These are phyloP conservation scores for Clarireedia paspali DNA, from an alignment of 2,329 filamentous ascomycete species.

Conservation along the genomic window DNA sequence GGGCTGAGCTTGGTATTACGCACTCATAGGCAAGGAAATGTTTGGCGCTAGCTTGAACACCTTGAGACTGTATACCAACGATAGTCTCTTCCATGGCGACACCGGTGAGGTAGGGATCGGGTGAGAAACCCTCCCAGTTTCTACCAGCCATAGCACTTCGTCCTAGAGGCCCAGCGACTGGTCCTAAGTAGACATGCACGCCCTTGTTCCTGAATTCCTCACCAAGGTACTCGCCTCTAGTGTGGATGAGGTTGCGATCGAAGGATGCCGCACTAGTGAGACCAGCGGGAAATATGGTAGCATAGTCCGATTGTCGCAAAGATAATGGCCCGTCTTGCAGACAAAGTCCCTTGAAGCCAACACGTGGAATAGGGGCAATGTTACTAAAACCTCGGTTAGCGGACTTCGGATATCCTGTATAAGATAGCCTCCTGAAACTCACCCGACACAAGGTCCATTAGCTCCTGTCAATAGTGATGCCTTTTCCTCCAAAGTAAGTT, in stretches of 20 bases:
- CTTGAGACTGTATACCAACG: slow-evolving; percentile 28
- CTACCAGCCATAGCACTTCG: slow-evolving; percentile 39
- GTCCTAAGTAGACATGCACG: slow-evolving; percentile 59
- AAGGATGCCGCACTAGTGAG: slow-evolving; percentile 61
- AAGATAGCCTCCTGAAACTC: neutral
- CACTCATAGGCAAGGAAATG: slow-evolving; percentile 41
- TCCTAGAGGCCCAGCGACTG: slow-evolving; percentile 41
- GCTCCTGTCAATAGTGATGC: slow-evolving; percentile 32
- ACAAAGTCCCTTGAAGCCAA: slow-evolving; percentile 23
- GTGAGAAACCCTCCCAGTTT: slow-evolving; percentile 30
- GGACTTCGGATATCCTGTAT: neutral
- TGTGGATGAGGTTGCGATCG: slow-evolving; percentile 52
- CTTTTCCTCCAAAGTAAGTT: slow-evolving; percentile 73
- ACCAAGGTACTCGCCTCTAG: slow-evolving; percentile 39
- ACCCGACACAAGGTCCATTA: slow-evolving; percentile 11
- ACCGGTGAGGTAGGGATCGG: slow-evolving; percentile 30
- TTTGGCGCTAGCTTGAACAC: slow-evolving; percentile 31
- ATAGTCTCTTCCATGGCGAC: slow-evolving; percentile 29
- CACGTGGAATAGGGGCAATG: slow-evolving; percentile 17
- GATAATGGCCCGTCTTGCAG: slow-evolving; percentile 47
- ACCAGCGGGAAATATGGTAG: slow-evolving; percentile 62
- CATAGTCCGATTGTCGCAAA: slow-evolving; percentile 61
- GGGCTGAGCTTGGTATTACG: too few species aligned
- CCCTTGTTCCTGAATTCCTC: slow-evolving; percentile 66
- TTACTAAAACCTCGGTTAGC: slow-evolving; percentile 14